Evolutionary conservation across 345 rosid species (phyloP).

Genomic region (Populus ilicifolia): DNA sequence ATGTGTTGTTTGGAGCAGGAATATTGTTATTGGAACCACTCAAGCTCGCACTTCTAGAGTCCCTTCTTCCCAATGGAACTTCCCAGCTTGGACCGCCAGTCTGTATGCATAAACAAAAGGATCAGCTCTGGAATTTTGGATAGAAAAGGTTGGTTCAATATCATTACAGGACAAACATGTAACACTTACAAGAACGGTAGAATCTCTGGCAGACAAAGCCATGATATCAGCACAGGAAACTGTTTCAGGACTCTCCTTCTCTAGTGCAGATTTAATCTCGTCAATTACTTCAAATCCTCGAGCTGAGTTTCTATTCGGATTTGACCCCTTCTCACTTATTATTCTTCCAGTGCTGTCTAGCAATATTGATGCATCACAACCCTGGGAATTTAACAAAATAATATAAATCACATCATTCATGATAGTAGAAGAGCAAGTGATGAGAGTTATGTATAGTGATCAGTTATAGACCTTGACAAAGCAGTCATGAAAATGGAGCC

Average conservation of each 20-base stretch:
- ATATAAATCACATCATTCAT: too few relatives aligned
- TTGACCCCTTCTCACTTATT: constrained; percentile 66
- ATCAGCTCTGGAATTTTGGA: neutral
- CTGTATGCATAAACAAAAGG: constrained; percentile 28
- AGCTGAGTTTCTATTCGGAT: constrained; percentile 70
- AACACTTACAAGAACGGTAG: constrained; percentile 69
- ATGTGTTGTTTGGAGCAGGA: constrained; percentile 38
- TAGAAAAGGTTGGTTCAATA: neutral
- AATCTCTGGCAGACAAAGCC: constrained; percentile 84
- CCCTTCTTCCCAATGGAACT: constrained; percentile 86
- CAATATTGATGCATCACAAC: constrained; percentile 82
- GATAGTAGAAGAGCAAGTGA: too few relatives aligned
- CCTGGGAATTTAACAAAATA: constrained; percentile 36
- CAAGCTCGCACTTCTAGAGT: constrained; percentile 32
- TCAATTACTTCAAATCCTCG: constrained; percentile 82
- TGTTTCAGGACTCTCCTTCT: constrained; percentile 65
- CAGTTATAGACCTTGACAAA: constrained; percentile 25
- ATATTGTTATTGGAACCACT: constrained; percentile 34
- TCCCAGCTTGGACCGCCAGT: constrained; percentile 85
- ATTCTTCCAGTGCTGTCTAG: constrained; percentile 62
- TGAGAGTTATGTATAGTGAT: too few relatives aligned
- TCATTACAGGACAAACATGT: neutral
- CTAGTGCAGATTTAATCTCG: constrained; percentile 69
- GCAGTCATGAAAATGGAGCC: constrained; percentile 35
- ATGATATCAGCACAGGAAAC: constrained; percentile 87